Evolutionary conservation across 257 asterid genomes (phyloP).

Genomic region (Dorcoceras hygrometricum): DNA sequence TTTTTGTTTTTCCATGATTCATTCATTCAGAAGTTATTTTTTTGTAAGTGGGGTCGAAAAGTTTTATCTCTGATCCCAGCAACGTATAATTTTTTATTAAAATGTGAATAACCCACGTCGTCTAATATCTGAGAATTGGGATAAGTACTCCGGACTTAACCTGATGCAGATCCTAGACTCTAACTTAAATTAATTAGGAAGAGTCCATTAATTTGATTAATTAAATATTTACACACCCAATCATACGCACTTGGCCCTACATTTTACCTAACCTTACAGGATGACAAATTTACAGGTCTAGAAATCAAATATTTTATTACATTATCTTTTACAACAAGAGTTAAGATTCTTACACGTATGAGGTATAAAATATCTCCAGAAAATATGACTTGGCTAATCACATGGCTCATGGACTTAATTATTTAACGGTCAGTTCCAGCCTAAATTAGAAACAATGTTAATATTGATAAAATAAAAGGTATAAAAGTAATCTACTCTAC

Average conservation of each 20-base stretch:
- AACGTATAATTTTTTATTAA: too few species aligned
- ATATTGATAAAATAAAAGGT: constrained; percentile 9
- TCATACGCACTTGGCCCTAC: not conserved
- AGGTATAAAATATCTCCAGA: not conserved
- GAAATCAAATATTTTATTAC: not conserved
- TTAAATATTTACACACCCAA: too few species aligned
- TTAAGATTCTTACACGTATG: not conserved
- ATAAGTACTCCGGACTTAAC: too few species aligned
- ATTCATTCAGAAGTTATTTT: too few species aligned
- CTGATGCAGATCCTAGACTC: too few species aligned
- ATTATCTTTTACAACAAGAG: not conserved
- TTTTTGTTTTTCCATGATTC: too few species aligned
- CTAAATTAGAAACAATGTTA: not conserved
- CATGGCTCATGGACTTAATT: constrained; percentile 28
- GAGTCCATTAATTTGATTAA: too few species aligned
- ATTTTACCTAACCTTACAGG: not conserved
- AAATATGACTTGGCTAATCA: constrained; percentile 23
- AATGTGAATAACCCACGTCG: too few species aligned
- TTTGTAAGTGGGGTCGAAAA: too few species aligned
- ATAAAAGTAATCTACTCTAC: not conserved
- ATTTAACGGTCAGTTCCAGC: constrained; percentile 20
- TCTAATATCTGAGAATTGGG: too few species aligned
- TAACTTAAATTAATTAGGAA: too few species aligned
- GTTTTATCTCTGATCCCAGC: too few species aligned
- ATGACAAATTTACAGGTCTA: not conserved